phyloP scores from a whole-genome alignment of 2,329 filamentous ascomycete species.

The Xylaria multiplex region DNA sequence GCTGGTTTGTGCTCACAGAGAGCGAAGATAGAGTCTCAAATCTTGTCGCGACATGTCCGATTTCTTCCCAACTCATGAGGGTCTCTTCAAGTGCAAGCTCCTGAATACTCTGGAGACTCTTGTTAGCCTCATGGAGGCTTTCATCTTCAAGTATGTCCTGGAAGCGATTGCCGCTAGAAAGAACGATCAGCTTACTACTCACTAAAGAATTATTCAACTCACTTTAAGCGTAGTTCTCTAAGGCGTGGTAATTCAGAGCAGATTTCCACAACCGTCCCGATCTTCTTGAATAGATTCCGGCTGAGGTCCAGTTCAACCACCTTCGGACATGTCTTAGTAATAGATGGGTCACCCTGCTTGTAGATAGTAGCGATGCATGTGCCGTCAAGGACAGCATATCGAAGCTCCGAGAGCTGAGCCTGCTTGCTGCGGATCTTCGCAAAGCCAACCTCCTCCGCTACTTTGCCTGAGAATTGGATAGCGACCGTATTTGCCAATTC shows the following conservation, averaged over 20 bases:
- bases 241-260: constrained; percentile 75
- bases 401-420: constrained; percentile 79
- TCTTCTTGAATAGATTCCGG: constrained; percentile 78
- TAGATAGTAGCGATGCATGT: constrained; percentile 65
- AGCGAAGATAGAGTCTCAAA: constrained; percentile 65
- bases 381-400: constrained; percentile 83
- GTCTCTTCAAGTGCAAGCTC: constrained; percentile 75
- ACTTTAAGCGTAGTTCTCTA: constrained; percentile 77
- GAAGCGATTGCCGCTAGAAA: constrained; percentile 77
- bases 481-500: constrained; percentile 58
- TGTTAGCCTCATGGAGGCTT: constrained; percentile 47
- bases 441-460: constrained; percentile 93
- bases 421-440: constrained; percentile 88
- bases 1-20: constrained; percentile 66
- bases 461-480: constrained; percentile 79
- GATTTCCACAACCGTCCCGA: constrained; percentile 75
- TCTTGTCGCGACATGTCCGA: constrained; percentile 62
- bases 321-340: constrained; percentile 67
- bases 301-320: constrained; percentile 86
- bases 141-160: constrained; percentile 57
- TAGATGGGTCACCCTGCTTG: constrained; percentile 51
- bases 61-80: constrained; percentile 72
- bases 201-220: constrained; percentile 46
- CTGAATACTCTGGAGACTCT: constrained; percentile 61
- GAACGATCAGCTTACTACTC: constrained; percentile 23